Percentiles rank a stretch among this genome's conserved stretches.
Conservation (phyloP, 2,329 filamentous ascomycete species). For the Diaporthe caulivora region DNA sequence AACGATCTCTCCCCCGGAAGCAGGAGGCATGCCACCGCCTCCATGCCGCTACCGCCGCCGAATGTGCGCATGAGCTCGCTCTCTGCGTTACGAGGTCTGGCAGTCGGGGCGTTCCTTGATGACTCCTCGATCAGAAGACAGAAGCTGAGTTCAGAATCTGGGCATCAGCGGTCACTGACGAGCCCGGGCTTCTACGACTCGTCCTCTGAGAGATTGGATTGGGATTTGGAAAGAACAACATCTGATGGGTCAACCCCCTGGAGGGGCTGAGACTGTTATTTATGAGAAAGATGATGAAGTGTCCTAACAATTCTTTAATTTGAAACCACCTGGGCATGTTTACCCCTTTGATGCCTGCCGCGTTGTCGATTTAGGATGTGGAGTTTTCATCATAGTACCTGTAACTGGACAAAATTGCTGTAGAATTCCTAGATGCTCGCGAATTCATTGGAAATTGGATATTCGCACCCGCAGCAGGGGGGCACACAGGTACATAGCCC, state of each 20-base stretch:
- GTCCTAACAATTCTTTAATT: neutral
- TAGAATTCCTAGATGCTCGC: no score
- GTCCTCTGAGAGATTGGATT: slow-evolving; percentile 12
- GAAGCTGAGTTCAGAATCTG: neutral
- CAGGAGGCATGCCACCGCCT: neutral
- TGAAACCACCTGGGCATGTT: neutral
- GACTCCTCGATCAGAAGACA: slow-evolving; percentile 18
- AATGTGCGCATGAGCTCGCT: neutral
- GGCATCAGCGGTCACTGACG: slow-evolving; percentile 7
- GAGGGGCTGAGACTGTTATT: neutral
- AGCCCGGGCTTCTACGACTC: slow-evolving; percentile 4
- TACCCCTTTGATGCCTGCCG: neutral
- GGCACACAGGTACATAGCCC: no score
- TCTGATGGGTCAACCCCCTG: slow-evolving; percentile 5
- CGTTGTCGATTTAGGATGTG: neutral
- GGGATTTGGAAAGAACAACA: slow-evolving; percentile 14
- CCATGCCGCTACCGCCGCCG: neutral
- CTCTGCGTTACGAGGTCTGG: neutral
- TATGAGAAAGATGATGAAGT: neutral
- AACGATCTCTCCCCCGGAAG: neutral
- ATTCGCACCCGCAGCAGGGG: no score
- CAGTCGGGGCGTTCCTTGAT: slow-evolving; percentile 23
- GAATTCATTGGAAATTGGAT: no score
- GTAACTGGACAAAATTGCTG: no score
- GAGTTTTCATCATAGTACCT: neutral